These are phyloP conservation scores for Graphiopsis chlorocephala DNA, from an alignment of 2,329 filamentous ascomycete species.

Conservation along the genomic window DNA sequence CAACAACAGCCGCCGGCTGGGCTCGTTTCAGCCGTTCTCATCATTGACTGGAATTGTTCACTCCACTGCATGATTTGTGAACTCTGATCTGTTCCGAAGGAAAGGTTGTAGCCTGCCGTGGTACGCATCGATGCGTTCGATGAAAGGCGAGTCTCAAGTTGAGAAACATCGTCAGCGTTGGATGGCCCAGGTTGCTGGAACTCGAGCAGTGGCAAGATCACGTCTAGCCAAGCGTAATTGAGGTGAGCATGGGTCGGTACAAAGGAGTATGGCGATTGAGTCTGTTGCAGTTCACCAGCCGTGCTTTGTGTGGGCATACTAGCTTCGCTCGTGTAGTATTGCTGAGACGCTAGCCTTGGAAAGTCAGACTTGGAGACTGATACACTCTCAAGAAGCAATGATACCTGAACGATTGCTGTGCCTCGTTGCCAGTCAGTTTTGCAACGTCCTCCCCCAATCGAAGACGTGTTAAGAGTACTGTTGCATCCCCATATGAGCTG, in stretches of 20 bases:
- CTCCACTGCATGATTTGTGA: background rate
- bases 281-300: background rate
- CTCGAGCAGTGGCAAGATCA: background rate
- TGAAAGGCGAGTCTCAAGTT: background rate
- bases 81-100: background rate
- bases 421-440: background rate
- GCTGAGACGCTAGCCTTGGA: background rate
- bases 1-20: background rate
- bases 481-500: background rate
- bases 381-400: background rate
- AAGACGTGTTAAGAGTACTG: background rate
- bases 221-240: background rate
- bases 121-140: background rate
- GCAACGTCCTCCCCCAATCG: background rate
- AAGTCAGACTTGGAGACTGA: background rate
- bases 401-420: background rate
- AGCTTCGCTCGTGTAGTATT: background rate
- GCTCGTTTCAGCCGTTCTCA: background rate
- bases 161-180: background rate
- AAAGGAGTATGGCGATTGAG: background rate
- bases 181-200: background rate
- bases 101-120: background rate
- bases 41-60: background rate
- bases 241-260: background rate
- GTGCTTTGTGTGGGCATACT: background rate